Conservation (phyloP, 225 moss, liverwort and hornwort species). For the Polytrichum commune region DNA sequence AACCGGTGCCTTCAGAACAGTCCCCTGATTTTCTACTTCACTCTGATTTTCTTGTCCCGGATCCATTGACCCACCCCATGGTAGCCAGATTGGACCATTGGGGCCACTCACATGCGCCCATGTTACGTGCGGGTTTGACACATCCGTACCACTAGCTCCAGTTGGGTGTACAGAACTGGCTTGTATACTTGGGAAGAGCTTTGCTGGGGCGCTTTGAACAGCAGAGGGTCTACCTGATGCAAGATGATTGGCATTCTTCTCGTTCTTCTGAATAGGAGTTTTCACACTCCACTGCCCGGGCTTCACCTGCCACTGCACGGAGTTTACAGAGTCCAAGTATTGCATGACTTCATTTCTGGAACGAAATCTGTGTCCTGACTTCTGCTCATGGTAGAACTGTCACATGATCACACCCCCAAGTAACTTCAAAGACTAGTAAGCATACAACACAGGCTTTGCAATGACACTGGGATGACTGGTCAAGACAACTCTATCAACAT, state of each 20-base stretch:
- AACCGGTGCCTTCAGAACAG: constrained; percentile 3
- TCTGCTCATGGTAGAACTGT: constrained; percentile 32
- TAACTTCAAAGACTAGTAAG: background rate
- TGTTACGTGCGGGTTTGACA: background rate
- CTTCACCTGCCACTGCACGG: constrained; percentile 8
- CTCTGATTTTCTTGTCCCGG: constrained; percentile 1
- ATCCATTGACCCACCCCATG: constrained; percentile 14
- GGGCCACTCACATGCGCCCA: constrained; percentile 15
- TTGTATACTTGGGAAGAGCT: background rate
- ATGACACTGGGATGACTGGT: too few species aligned
- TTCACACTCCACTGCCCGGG: constrained; percentile 1
- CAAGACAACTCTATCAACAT: too few species aligned
- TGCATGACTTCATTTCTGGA: constrained; percentile 31
- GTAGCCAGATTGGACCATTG: constrained; percentile 20
- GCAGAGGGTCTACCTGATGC: constrained; percentile 11
- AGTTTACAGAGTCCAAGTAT: constrained; percentile 17
- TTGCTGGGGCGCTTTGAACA: constrained; percentile 14
- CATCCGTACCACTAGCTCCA: constrained; percentile 11
- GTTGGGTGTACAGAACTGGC: constrained; percentile 5
- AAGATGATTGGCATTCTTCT: background rate
- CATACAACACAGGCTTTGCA: too few species aligned
- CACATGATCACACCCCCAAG: background rate
- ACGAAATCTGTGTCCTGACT: constrained; percentile 27
- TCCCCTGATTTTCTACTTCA: constrained; percentile 1
- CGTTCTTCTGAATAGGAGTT: constrained; percentile 4